phyloP scores from a whole-genome alignment of 2,329 filamentous ascomycete genomes.

The Fonsecaea multimorphosa region DNA sequence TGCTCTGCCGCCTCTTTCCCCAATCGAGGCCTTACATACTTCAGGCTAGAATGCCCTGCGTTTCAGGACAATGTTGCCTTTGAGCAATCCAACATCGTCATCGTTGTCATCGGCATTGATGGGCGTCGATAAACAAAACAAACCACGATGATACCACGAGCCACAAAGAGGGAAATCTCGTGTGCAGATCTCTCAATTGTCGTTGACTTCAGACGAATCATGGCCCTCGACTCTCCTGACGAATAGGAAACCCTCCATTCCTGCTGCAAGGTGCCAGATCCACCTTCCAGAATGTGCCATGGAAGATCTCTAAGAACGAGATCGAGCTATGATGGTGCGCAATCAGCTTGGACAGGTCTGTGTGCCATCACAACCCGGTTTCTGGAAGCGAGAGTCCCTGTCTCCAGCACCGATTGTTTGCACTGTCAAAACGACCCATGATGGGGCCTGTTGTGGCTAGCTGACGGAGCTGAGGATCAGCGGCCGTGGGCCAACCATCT shows the following conservation, averaged over 20 bases:
- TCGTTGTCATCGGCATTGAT: too few relatives aligned
- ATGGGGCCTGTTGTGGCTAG: slow-evolving; percentile 14
- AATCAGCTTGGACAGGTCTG: not conserved
- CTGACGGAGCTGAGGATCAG: slow-evolving; percentile 16
- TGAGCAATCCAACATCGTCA: not conserved
- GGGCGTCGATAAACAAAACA: not conserved
- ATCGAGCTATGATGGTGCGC: slow-evolving; percentile 15
- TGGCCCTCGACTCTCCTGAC: not conserved
- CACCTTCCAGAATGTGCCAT: slow-evolving; percentile 12
- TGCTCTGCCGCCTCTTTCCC: not conserved
- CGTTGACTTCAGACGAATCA: slow-evolving; percentile 15
- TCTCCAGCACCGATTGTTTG: not conserved
- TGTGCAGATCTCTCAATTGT: not conserved
- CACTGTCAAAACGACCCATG: not conserved
- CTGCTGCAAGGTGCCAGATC: not conserved
- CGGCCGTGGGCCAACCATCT: slow-evolving; percentile 9
- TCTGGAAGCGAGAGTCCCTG: not conserved
- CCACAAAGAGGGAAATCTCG: not conserved
- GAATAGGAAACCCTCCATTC: slow-evolving; percentile 10
- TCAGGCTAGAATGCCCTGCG: not conserved
- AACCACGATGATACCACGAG: not conserved
- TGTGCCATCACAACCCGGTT: slow-evolving; percentile 2
- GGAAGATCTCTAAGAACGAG: slow-evolving; percentile 1
- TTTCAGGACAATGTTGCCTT: not conserved
- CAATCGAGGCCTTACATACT: not conserved